Evolutionary conservation across 768 basidiomycete genomes (phyloP), one percentile per base, ranked within the genome.

Genomic region (Phlebiopsis flavidoalba): DNA sequence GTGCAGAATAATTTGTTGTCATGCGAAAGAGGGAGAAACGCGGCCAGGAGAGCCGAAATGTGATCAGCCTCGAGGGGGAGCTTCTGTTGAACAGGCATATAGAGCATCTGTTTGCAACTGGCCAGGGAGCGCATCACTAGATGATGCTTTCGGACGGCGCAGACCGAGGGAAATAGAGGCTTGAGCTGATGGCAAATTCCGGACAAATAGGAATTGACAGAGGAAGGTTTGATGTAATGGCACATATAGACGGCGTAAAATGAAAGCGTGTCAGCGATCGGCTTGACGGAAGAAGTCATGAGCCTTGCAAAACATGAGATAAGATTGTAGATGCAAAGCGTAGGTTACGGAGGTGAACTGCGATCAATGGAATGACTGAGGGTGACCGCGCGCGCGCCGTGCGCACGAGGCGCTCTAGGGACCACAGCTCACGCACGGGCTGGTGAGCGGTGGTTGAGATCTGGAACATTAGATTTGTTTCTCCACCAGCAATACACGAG

Each of bases 361-460:
- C 10, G 10, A 26, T 60, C 59, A 26, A 60, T 37, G 3, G 59
- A 51, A 40, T 31, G n/a, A 10, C 74, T 75, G 11, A 77, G 66
- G 0, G 74, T 71, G 63, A 75, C 66, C 2, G 71, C 63, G 8
- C 73, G 68, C 60, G 74, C 71, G 17, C n/a, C n/a, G n/a, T n/a
- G n/a, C 64, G 71, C 0, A 70, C 11, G 1, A 80, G 68, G 7
- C 65, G 63, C 35, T 79, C 72, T 0, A 52, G 19, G 0, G 74
- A 59, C 79, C 80, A 80, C 31, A 74, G 67, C 33, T 54, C 59
- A 50, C 73, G 53, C 0, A 17, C 0, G 0, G 77, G 76, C 61
- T 78, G 78, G 65, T 68, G 62, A 55, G 75, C 59, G 49, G 57
- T 17, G 3, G 37, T 14, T 2, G 31, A 37, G 0, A 10, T 7